Conservation (phyloP, 352 stramenopile genomes). For the Phytophthora nicotianae region DNA sequence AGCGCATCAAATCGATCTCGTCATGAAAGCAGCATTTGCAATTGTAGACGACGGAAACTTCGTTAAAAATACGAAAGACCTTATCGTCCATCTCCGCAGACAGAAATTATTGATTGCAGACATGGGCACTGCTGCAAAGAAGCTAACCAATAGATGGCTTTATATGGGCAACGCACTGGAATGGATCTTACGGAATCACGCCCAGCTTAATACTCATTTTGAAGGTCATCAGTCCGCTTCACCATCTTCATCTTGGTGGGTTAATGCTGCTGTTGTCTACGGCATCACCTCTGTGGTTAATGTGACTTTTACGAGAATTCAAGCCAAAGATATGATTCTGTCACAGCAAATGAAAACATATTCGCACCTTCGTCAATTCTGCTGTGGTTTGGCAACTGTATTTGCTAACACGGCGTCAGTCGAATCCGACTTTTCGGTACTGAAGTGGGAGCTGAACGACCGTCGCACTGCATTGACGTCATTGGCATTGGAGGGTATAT, state of each 20-base stretch:
- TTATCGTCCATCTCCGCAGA: neutral
- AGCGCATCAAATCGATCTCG: neutral
- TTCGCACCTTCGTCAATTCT: constrained; percentile 7
- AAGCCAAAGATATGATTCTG: neutral
- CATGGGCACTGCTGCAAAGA: constrained; percentile 1
- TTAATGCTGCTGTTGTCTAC: neutral
- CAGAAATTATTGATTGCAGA: constrained; percentile 1
- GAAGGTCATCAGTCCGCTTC: neutral
- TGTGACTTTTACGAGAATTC: neutral
- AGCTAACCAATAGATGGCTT: constrained; percentile 5
- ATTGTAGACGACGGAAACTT: neutral
- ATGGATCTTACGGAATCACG: neutral
- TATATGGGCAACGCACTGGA: constrained; percentile 1
- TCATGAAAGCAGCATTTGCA: neutral
- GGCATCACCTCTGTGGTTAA: neutral
- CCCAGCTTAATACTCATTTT: neutral
- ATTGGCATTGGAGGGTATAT: constrained; percentile 3
- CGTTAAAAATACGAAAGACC: neutral
- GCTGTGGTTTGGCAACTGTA: constrained; percentile 11
- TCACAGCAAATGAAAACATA: constrained; percentile 4
- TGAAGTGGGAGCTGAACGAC: constrained; percentile 3
- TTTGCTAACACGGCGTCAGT: constrained; percentile 4
- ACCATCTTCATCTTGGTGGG: neutral
- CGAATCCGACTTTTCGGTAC: neutral
- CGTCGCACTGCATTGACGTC: constrained; percentile 11